Base-by-base conservation (phyloP, 2,329 filamentous ascomycete genomes). In the Dendrostoma leiphaemia region DNA sequence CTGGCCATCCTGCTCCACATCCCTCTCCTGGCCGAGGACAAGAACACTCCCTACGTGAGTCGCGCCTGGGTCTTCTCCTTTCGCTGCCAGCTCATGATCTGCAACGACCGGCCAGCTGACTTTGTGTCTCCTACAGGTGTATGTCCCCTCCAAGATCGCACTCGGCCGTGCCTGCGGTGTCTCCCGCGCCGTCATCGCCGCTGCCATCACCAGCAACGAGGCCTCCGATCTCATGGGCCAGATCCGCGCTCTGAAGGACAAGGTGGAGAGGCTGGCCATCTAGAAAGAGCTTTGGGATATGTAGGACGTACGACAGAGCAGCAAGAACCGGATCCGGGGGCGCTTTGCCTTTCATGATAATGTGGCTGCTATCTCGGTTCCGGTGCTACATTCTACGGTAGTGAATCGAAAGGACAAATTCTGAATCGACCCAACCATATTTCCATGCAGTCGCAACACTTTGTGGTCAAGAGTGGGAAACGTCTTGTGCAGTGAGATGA, bases 261-360 rank as follows among this genome's bases (percentile, higher is more conserved):
- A 96, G 85, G 90, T 97, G 53, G 93, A 97, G 82, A 84, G 92
- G 65, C 82, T 97, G 63, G 91, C 93, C 79, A 96, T 97, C 77
- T 97, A 87, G 83, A 63, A 35, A 51, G 50, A n/a, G n/a, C n/a
- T 35, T 23, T 15, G 17, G 26, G 47, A 15, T 21, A 12, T 15
- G 44, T n/a, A n/a, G n/a, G n/a, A n/a, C n/a, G n/a, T n/a, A n/a
- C n/a, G n/a, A n/a, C n/a, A n/a, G n/a, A n/a, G n/a, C n/a, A n/a
- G n/a, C n/a, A n/a, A n/a, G n/a, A n/a, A n/a, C n/a, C n/a, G n/a
- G n/a, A n/a, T n/a, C n/a, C n/a, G n/a, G n/a, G n/a, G n/a, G n/a
- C n/a, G n/a, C n/a, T n/a, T n/a, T n/a, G n/a, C n/a, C n/a, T n/a
- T n/a, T n/a, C n/a, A n/a, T n/a, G n/a, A n/a, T n/a, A n/a, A n/a